These are phyloP conservation scores for Solanum pinnatisectum DNA, from an alignment of 257 asterid genomes.

Conservation along the genomic window DNA sequence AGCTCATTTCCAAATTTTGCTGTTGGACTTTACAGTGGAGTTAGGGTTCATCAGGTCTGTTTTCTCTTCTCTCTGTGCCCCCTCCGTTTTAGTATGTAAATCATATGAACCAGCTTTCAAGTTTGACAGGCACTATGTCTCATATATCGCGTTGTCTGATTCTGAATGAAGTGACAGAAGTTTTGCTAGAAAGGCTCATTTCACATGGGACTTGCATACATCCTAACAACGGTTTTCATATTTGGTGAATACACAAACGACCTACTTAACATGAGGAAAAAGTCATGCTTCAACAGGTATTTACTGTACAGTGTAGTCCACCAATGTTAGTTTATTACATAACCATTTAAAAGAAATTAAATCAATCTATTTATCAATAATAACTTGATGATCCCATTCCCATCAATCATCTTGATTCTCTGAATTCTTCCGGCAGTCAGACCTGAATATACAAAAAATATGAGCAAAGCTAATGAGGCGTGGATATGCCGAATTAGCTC, in stretches of 20 bases:
- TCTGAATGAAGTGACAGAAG: no score
- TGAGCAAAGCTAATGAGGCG: neutral
- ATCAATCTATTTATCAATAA: neutral
- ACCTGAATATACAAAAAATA: slow-evolving; percentile 63
- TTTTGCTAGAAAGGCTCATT: neutral
- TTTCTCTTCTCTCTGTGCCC: neutral
- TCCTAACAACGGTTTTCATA: slow-evolving; percentile 49
- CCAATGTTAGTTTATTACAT: neutral
- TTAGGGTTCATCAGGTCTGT: slow-evolving; percentile 57
- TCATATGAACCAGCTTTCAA: no score
- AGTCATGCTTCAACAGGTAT: slow-evolving; percentile 87
- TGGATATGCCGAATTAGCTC: no score
- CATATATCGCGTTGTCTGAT: no score
- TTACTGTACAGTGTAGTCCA: neutral
- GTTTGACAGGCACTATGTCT: no score
- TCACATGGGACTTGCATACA: slow-evolving; percentile 66
- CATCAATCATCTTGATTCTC: slow-evolving; percentile 17
- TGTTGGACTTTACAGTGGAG: slow-evolving; percentile 64
- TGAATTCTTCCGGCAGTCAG: slow-evolving; percentile 56
- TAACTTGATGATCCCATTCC: neutral
- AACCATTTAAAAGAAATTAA: neutral
- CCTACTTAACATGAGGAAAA: slow-evolving; percentile 60
- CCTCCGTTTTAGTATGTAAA: no score
- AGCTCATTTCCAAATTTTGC: slow-evolving; percentile 35
- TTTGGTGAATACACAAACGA: slow-evolving; percentile 79